A percentile compares a stretch with the other conserved stretches of the same genome.
phyloP scores from a whole-genome alignment of 2,329 filamentous ascomycete genomes.

The Penicillium fuscoglaucum region DNA sequence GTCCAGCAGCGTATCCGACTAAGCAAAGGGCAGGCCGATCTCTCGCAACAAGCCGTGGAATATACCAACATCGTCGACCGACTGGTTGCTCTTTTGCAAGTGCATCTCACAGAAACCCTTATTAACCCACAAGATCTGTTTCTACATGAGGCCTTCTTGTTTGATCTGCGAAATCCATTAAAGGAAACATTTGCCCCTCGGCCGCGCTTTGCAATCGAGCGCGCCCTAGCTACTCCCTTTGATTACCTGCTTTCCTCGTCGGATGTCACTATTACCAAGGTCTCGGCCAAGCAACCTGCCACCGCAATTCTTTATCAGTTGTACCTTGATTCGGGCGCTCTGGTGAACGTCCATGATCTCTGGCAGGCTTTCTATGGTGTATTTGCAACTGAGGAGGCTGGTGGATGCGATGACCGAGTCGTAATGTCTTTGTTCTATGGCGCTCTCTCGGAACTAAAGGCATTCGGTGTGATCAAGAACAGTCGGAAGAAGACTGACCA shows the following conservation, averaged over 20 bases:
- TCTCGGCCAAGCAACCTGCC: slow-evolving; percentile 57
- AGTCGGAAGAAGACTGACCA: slow-evolving; percentile 93
- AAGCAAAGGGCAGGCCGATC: slow-evolving; percentile 56
- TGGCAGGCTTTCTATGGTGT: slow-evolving; percentile 63
- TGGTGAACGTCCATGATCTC: slow-evolving; percentile 63
- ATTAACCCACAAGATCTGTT: slow-evolving; percentile 53
- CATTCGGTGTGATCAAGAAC: slow-evolving; percentile 81
- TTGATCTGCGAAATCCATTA: slow-evolving; percentile 59
- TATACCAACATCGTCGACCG: slow-evolving; percentile 56
- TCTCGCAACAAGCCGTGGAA: slow-evolving; percentile 55
- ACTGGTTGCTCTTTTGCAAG: slow-evolving; percentile 48
- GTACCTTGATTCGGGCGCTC: slow-evolving; percentile 61
- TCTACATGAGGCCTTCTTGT: slow-evolving; percentile 59
- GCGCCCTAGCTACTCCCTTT: slow-evolving; percentile 58
- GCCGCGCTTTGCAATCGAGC: slow-evolving; percentile 60
- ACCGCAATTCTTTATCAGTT: slow-evolving; percentile 63
- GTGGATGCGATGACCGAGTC: slow-evolving; percentile 35
- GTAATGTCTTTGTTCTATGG: slow-evolving; percentile 77
- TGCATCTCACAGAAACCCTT: slow-evolving; percentile 49
- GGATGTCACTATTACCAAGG: slow-evolving; percentile 27
- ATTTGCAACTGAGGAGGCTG: slow-evolving; percentile 38
- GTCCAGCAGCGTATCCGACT: slow-evolving; percentile 60
- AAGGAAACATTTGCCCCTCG: slow-evolving; percentile 59
- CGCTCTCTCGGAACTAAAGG: slow-evolving; percentile 78
- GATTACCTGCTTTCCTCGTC: slow-evolving; percentile 61